These are phyloP conservation scores for Kazachstania africana DNA, from an alignment of 805 yeast species.

Conservation along the genomic window DNA sequence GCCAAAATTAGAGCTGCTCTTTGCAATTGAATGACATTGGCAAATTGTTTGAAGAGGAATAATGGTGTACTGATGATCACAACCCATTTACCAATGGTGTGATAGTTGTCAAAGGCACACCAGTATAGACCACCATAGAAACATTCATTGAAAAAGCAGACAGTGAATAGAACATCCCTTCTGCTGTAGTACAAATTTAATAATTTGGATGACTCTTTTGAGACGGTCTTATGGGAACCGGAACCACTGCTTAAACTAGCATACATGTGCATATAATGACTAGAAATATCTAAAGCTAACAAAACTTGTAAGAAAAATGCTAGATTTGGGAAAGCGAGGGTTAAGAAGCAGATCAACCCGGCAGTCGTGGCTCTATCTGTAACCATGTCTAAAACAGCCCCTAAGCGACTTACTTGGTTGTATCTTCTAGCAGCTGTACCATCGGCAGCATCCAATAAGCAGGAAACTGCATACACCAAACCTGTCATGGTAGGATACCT, in stretches of 20 bases:
- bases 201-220: conserved; percentile 55
- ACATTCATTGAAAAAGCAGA: conserved; percentile 87
- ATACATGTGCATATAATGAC: conserved; percentile 98
- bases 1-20: conserved; percentile 81
- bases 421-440: conserved; percentile 88
- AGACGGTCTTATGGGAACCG: conserved; percentile 72
- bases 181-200: conserved; percentile 80
- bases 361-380: conserved; percentile 96
- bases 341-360: conserved; percentile 77
- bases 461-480: conserved; percentile 70
- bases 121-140: conserved; percentile 86
- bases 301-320: conserved; percentile 60
- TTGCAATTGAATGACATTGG: conserved; percentile 78
- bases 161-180: conserved; percentile 68
- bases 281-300: conserved; percentile 76
- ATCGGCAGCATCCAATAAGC: conserved; percentile 89
- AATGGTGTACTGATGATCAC: conserved; percentile 63
- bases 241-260: conserved; percentile 78
- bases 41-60: conserved; percentile 81
- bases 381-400: conserved; percentile 97
- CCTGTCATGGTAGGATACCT: conserved; percentile 74
- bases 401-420: conserved; percentile 83
- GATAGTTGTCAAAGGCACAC: conserved; percentile 40
- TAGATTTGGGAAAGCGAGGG: conserved; percentile 61
- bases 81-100: conserved; percentile 48